Conservation (phyloP, 2,329 filamentous ascomycete species). For the Onygenales sp. region DNA sequence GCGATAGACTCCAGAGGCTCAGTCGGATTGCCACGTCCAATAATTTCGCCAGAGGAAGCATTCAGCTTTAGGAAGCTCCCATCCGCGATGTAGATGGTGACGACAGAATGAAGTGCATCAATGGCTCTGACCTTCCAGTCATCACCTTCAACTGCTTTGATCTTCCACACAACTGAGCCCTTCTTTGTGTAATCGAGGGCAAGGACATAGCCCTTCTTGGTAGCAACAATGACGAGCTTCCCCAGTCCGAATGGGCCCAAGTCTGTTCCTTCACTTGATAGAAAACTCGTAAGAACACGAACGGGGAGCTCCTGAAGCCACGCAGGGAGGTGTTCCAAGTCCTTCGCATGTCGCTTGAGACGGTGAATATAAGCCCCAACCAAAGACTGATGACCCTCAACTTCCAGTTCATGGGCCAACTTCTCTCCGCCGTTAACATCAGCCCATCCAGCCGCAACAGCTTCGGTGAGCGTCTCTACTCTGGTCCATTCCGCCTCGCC, state of each 20-base stretch:
- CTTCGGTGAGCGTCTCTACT: constrained; percentile 70
- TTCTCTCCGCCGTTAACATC: constrained; percentile 65
- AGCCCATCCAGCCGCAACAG: constrained; percentile 70
- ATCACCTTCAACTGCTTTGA: constrained; percentile 50
- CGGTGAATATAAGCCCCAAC: constrained; percentile 79
- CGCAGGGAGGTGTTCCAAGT: constrained; percentile 62
- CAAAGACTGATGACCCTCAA: constrained; percentile 75
- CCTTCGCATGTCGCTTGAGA: constrained; percentile 68
- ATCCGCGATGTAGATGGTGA: constrained; percentile 50
- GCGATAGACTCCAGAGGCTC: constrained; percentile 23
- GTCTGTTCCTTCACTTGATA: constrained; percentile 45
- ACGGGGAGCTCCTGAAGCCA: constrained; percentile 62
- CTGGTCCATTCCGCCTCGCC: constrained; percentile 72
- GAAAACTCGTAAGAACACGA: constrained; percentile 56
- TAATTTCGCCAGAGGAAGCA: constrained; percentile 33
- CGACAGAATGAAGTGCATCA: constrained; percentile 49
- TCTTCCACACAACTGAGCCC: constrained; percentile 67
- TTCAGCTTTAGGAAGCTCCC: constrained; percentile 52
- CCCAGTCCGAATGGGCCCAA: constrained; percentile 68
- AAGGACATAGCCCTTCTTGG: constrained; percentile 67
- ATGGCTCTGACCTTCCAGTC: constrained; percentile 62
- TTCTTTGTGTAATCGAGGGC: constrained; percentile 68
- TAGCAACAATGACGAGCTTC: constrained; percentile 74
- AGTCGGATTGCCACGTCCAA: constrained; percentile 21
- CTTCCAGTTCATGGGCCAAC: constrained; percentile 70